phyloP scores from a whole-genome alignment of 2,329 filamentous ascomycete genomes.

The Cryphonectria parasitica region DNA sequence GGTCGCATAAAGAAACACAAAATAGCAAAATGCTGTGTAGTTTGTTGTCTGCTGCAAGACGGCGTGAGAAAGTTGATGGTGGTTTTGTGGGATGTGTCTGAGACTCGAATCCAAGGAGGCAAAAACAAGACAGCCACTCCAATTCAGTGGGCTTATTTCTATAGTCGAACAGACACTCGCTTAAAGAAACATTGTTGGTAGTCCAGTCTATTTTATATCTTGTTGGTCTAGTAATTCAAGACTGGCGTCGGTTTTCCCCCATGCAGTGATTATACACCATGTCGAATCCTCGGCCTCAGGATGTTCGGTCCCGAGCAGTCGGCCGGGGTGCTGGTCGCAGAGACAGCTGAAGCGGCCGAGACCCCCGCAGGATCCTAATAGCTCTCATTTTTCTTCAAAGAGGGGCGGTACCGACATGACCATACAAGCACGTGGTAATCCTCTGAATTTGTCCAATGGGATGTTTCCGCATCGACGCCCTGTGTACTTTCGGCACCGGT shows the following conservation, averaged over 20 bases:
- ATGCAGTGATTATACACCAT: neutral
- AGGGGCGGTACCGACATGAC: neutral
- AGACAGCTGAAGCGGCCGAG: neutral
- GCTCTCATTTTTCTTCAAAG: neutral
- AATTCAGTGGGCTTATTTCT: neutral
- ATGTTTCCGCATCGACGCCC: neutral
- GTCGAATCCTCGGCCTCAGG: neutral
- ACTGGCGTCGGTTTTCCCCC: neutral
- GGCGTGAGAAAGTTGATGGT: neutral
- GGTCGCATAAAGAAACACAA: neutral
- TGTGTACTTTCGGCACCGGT: neutral
- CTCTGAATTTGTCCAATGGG: neutral
- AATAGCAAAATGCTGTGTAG: too few species aligned
- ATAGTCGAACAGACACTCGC: neutral
- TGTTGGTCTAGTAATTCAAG: neutral
- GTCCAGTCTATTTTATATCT: neutral
- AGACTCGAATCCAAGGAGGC: too few species aligned
- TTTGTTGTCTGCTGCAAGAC: neutral
- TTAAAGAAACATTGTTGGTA: neutral
- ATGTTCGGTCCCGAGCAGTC: conserved; percentile 11
- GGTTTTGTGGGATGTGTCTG: neutral
- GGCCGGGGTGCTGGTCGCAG: neutral
- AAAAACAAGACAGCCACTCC: neutral
- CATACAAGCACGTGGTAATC: neutral
- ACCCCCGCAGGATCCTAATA: neutral